These are phyloP conservation scores for Wakefieldia striispora DNA, from an alignment of 768 basidiomycete species.

Conservation along the genomic window DNA sequence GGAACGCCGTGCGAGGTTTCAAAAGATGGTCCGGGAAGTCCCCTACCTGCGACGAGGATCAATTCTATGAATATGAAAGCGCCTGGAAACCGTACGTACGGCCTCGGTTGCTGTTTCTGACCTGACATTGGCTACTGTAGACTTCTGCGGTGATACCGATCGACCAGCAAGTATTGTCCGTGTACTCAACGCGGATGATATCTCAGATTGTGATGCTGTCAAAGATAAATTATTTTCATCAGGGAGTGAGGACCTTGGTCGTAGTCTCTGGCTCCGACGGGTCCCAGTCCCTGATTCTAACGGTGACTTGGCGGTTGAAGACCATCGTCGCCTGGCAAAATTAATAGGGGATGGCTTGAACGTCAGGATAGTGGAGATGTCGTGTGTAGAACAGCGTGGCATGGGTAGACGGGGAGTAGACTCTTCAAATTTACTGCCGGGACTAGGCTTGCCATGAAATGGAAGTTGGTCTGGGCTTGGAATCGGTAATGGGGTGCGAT, in stretches of 20 bases:
- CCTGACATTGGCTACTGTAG: slow-evolving; percentile 18
- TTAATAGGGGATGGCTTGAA: slow-evolving; percentile 63
- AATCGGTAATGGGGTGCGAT: slow-evolving; percentile 43
- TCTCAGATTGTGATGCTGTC: slow-evolving; percentile 25
- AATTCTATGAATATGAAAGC: slow-evolving; percentile 31
- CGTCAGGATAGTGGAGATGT: slow-evolving; percentile 43
- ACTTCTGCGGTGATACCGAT: slow-evolving; percentile 35
- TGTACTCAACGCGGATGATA: slow-evolving; percentile 28
- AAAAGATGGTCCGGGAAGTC: slow-evolving; percentile 24
- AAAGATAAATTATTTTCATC: slow-evolving; percentile 32
- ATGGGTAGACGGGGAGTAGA: slow-evolving; percentile 21
- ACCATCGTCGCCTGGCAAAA: slow-evolving; percentile 64
- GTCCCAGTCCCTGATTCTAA: slow-evolving; percentile 33
- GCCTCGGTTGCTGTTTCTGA: slow-evolving; percentile 28
- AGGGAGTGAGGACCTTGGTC: slow-evolving; percentile 29
- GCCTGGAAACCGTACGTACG: slow-evolving; percentile 29
- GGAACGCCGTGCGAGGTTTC: slow-evolving; percentile 27
- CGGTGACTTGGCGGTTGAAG: slow-evolving; percentile 37
- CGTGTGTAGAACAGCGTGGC: slow-evolving; percentile 19
- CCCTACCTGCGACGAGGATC: slow-evolving; percentile 29
- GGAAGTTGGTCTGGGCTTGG: slow-evolving; percentile 32
- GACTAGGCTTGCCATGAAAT: slow-evolving; percentile 16
- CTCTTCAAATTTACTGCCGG: slow-evolving; percentile 23
- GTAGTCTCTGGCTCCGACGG: slow-evolving; percentile 35
- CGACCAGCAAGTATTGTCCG: slow-evolving; percentile 31